Percentiles rank a stretch among this genome's conserved stretches.
Conservation (phyloP, 2,329 filamentous ascomycete genomes). For the Pyrenophora seminiperda region DNA sequence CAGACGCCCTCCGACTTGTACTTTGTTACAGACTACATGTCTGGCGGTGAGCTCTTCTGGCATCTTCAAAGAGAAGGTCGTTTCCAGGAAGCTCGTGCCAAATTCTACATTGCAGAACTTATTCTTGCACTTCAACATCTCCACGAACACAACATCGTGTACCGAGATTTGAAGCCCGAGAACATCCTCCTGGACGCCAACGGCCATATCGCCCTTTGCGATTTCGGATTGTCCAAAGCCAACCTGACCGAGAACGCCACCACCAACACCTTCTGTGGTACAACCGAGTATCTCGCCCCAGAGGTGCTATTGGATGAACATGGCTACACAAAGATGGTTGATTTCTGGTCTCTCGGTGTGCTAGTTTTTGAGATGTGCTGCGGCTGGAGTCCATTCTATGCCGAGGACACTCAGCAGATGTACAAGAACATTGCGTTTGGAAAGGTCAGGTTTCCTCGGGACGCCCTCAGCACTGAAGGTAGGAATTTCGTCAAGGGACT, state of each 20-base stretch:
- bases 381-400: slow-evolving; percentile 98
- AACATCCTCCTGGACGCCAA: slow-evolving; percentile 97
- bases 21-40: slow-evolving; percentile 99
- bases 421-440: slow-evolving; percentile 99
- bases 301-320: slow-evolving; percentile 95
- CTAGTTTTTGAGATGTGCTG: slow-evolving; percentile 99
- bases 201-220: slow-evolving; percentile 95
- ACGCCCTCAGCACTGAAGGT: slow-evolving; percentile 91
- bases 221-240: slow-evolving; percentile 96
- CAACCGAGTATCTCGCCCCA: slow-evolving; percentile 94
- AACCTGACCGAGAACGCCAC: slow-evolving; percentile 97
- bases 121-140: slow-evolving; percentile 94
- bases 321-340: slow-evolving; percentile 99
- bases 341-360: slow-evolving; percentile 98
- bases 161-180: slow-evolving; percentile 95
- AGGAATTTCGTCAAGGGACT: slow-evolving; percentile 98
- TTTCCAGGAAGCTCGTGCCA: slow-evolving; percentile 91
- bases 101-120: slow-evolving; percentile 98
- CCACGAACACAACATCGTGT: slow-evolving; percentile 96
- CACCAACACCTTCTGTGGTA: slow-evolving; percentile 98
- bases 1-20: slow-evolving; percentile 96
- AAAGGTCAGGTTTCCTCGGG: slow-evolving; percentile 93
- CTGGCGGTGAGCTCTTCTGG: slow-evolving; percentile 97
- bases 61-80: slow-evolving; percentile 96
- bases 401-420: slow-evolving; percentile 99